Percentiles rank a stretch among this genome's conserved stretches.
Evolutionary conservation across 768 basidiomycete species (phyloP).

Genomic region (Lactarius indigo): DNA sequence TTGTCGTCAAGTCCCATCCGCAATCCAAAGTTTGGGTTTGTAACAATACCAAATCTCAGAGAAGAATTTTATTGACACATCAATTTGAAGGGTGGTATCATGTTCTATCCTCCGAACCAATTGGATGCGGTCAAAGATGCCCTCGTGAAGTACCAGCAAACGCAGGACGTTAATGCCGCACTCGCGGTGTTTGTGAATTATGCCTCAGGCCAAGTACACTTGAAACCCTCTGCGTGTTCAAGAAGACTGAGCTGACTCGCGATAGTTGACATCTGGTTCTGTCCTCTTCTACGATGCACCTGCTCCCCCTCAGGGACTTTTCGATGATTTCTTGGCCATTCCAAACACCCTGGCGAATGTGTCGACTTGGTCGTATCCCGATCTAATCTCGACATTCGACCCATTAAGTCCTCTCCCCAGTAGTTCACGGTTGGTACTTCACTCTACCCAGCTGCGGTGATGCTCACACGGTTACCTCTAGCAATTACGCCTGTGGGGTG

Average conservation of each 20-base stretch:
- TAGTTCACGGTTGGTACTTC: background rate
- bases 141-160: background rate
- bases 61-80: background rate
- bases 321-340: slow-evolving; percentile 26
- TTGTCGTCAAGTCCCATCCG: slow-evolving; percentile 26
- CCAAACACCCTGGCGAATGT: background rate
- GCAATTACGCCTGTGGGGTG: background rate
- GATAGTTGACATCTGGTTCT: background rate
- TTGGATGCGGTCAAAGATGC: background rate
- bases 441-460: background rate
- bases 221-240: background rate
- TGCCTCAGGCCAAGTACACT: background rate
- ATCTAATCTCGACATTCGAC: background rate
- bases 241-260: background rate
- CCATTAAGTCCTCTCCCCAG: background rate
- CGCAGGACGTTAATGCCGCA: background rate
- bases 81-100: background rate
- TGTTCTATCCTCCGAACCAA: background rate
- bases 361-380: slow-evolving; percentile 1
- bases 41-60: background rate
- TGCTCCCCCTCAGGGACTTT: slow-evolving; percentile 14
- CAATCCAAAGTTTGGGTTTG: slow-evolving; percentile 29
- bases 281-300: slow-evolving; percentile 27
- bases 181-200: background rate
- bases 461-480: background rate